Evolutionary conservation across 1,284 basidiomycete species (phyloP), one percentile per base, ranked within the genome.

Genomic region (Cryptococcus jaspeensis): DNA sequence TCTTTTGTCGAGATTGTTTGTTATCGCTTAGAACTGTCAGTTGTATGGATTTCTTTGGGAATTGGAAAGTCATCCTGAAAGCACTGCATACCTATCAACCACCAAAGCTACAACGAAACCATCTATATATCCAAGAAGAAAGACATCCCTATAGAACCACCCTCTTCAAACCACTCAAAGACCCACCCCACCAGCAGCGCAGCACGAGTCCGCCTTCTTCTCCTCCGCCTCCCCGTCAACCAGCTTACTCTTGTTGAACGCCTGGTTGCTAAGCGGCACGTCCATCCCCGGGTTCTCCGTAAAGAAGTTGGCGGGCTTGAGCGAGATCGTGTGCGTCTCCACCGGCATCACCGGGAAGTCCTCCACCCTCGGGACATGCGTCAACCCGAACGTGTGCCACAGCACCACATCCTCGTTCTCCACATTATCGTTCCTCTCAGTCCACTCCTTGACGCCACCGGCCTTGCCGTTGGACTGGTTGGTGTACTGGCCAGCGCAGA

Each of bases 271-370:
- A 0, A 66, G 58, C 1, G 78, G 73, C 0, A 95, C 89, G 72
- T 96, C 92, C 81, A 95, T 84, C 55, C 86, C 84, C 0, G 93
- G 93, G 72, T 90, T 92, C 55, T 79, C 78, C 58, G 80, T 82
- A 80, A 95, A 96, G 84, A 96, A 96, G 62, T 85, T 85, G 53
- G 81, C 81, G 8, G 93, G 93, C 71, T 91, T 91, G 78, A 96
- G 85, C 16, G 84, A 79, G 52, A 94, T 73, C 58, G 76, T 84
- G 43, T 92, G 62, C 28, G 28, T 32, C 28, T 32, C 28, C 9
- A 32, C 28, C 7, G 15, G 22, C 60, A 63, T 61, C 25, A 67
- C 53, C 1, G 65, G 65, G 56, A 61, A 67, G 41, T 67, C 65
- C 35, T 67, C 65, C 1, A 60, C 55, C 53, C 65, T 43, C 12